Evolutionary conservation across 2,329 filamentous ascomycete genomes (phyloP).

Genomic region (Pseudocercospora pini-densiflorae): DNA sequence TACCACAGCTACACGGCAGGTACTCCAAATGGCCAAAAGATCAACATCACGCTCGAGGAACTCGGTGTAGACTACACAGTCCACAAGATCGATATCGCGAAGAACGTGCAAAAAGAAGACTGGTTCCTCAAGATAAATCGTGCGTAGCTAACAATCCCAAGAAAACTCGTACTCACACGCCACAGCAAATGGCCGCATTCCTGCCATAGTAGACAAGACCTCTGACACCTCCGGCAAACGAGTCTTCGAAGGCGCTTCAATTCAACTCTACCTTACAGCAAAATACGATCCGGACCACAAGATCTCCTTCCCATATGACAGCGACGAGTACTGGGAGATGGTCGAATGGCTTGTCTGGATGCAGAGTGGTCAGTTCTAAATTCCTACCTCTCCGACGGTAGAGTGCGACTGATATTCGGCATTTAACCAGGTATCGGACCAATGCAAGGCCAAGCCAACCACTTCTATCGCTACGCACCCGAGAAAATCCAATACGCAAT

Average conservation of each 20-base stretch:
- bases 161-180: not conserved
- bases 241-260: constrained; percentile 52
- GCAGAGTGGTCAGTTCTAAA: constrained; percentile 33
- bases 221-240: constrained; percentile 24
- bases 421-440: constrained; percentile 18
- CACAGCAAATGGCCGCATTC: constrained; percentile 53
- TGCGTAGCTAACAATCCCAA: constrained; percentile 14
- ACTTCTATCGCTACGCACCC: constrained; percentile 52
- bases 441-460: constrained; percentile 50
- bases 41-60: constrained; percentile 40
- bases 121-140: constrained; percentile 55
- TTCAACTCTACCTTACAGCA: constrained; percentile 52
- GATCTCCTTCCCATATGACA: constrained; percentile 37
- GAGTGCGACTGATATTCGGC: no score
- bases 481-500: constrained; percentile 52
- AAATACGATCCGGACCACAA: constrained; percentile 48
- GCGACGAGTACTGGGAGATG: constrained; percentile 49
- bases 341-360: constrained; percentile 54
- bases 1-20: constrained; percentile 35
- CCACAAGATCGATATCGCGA: constrained; percentile 49
- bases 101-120: constrained; percentile 50
- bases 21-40: constrained; percentile 43
- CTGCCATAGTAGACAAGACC: constrained; percentile 50
- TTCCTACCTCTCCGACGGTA: no score
- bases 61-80: constrained; percentile 38